phyloP scores from a whole-genome alignment of 352 stramenopile genomes.

The Discostella stelligera region DNA sequence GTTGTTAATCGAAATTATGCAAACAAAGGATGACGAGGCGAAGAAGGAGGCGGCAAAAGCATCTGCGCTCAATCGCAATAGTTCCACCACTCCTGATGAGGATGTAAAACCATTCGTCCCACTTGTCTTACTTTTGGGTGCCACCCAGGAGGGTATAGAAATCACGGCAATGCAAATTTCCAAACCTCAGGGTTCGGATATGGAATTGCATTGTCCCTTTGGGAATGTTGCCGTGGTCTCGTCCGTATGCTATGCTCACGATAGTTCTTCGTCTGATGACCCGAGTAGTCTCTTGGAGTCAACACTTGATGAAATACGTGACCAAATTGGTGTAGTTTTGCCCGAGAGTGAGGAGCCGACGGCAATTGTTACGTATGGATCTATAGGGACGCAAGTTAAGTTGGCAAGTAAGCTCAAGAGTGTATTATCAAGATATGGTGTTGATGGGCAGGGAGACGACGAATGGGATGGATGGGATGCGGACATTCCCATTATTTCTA shows the following conservation, averaged over 20 bases:
- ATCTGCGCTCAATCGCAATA: constrained; percentile 26
- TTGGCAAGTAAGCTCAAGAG: constrained; percentile 31
- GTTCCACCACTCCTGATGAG: constrained; percentile 26
- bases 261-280: constrained; percentile 42
- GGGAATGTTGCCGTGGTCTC: constrained; percentile 44
- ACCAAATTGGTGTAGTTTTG: constrained; percentile 54
- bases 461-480: constrained; percentile 71
- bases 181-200: constrained; percentile 39
- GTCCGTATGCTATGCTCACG: constrained; percentile 24
- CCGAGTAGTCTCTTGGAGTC: constrained; percentile 49
- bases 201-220: constrained; percentile 57
- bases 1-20: constrained; percentile 27
- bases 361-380: constrained; percentile 71
- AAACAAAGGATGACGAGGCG: constrained; percentile 33
- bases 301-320: constrained; percentile 58
- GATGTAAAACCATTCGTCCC: constrained; percentile 40
- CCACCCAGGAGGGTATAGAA: constrained; percentile 46
- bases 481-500: constrained; percentile 60
- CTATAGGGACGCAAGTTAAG: constrained; percentile 50
- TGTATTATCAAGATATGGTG: constrained; percentile 32
- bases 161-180: constrained; percentile 50
- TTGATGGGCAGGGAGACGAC: constrained; percentile 42
- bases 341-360: constrained; percentile 70
- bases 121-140: constrained; percentile 35
- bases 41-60: constrained; percentile 16